These are phyloP conservation scores for Boletus fagicola DNA, from an alignment of 768 basidiomycete species.

Conservation along the genomic window DNA sequence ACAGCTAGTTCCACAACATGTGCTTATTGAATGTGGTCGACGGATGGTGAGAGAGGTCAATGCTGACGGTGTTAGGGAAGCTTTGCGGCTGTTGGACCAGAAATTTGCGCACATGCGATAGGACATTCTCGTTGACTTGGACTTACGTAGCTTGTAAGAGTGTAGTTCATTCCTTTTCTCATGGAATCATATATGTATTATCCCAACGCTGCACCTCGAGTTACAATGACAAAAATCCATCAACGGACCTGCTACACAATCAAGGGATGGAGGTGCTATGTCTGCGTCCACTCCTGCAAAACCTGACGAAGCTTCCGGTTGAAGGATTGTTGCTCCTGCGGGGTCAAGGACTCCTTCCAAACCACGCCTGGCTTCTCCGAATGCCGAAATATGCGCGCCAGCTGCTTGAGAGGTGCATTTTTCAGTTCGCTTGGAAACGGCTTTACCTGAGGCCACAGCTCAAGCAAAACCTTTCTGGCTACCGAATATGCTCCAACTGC, in stretches of 20 bases:
- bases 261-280: slow-evolving; percentile 4
- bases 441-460: slow-evolving; percentile 62
- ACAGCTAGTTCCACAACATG: slow-evolving; percentile 58
- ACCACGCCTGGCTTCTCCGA: slow-evolving; percentile 12
- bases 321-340: slow-evolving; percentile 37
- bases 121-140: background rate
- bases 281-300: slow-evolving; percentile 26
- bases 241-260: background rate
- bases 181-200: slow-evolving; percentile 4
- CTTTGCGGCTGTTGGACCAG: slow-evolving; percentile 69
- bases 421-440: slow-evolving; percentile 56
- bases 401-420: slow-evolving; percentile 42
- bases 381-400: slow-evolving; percentile 47
- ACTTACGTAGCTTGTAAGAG: background rate
- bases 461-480: slow-evolving; percentile 54
- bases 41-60: slow-evolving; percentile 63
- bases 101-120: slow-evolving; percentile 47
- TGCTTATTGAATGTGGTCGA: slow-evolving; percentile 61
- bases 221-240: background rate
- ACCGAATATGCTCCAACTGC: slow-evolving; percentile 48
- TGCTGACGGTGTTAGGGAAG: slow-evolving; percentile 70
- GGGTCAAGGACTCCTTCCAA: slow-evolving; percentile 27
- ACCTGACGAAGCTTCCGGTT: slow-evolving; percentile 36
- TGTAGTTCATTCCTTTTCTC: background rate
- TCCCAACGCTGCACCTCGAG: slow-evolving; percentile 1